Conservation (phyloP, 352 stramenopile species). For the Phytophthora meadii region DNA sequence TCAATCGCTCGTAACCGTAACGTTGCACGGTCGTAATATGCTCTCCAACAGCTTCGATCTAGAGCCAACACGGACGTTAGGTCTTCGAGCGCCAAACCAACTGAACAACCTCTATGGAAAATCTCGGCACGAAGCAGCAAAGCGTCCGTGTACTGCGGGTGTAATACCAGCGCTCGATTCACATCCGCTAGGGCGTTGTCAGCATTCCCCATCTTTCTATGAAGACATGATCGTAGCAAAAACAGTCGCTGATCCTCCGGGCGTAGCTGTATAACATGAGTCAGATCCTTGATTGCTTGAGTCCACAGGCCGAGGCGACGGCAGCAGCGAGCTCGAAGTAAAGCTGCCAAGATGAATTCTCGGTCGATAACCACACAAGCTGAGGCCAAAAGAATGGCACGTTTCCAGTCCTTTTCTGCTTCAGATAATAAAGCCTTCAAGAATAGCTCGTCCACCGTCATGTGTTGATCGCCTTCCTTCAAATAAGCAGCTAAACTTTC, state of each 20-base stretch:
- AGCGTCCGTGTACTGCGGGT: conserved; percentile 72
- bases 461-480: conserved; percentile 57
- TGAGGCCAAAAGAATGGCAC: conserved; percentile 72
- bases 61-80: conserved; percentile 61
- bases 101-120: conserved; percentile 53
- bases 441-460: conserved; percentile 76
- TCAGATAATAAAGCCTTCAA: conserved; percentile 58
- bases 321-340: conserved; percentile 74
- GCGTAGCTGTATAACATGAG: conserved; percentile 52
- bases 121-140: conserved; percentile 75
- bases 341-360: conserved; percentile 60
- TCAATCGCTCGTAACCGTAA: conserved; percentile 74
- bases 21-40: conserved; percentile 81
- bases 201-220: conserved; percentile 61
- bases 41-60: conserved; percentile 76
- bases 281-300: conserved; percentile 76
- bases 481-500: conserved; percentile 61
- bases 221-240: conserved; percentile 63
- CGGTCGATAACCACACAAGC: conserved; percentile 74
- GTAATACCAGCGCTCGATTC: conserved; percentile 62
- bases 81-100: conserved; percentile 66
- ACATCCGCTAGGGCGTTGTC: conserved; percentile 64
- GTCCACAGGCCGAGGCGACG: conserved; percentile 75
- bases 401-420: conserved; percentile 67
- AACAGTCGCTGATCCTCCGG: conserved; percentile 64